A percentile compares a stretch with the other conserved stretches of the same genome.
These are phyloP conservation scores for Tremellales sp. DNA, from an alignment of 1,284 basidiomycete species.

Conservation along the genomic window DNA sequence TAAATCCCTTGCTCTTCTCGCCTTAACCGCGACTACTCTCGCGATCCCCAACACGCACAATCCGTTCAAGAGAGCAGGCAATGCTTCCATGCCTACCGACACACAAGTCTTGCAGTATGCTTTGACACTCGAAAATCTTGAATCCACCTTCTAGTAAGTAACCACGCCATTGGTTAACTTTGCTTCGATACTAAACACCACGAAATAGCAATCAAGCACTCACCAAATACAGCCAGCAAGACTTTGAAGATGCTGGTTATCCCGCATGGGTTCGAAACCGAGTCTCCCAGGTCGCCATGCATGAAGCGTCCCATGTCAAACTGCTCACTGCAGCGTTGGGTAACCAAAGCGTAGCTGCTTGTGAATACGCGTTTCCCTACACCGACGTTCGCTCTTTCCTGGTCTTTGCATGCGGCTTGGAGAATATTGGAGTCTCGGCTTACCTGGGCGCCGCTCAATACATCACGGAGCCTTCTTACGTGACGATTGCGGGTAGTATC, in stretches of 20 bases:
- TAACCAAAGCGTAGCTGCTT: slow-evolving; percentile 49
- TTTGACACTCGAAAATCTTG: slow-evolving; percentile 66
- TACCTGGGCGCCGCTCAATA: slow-evolving; percentile 37
- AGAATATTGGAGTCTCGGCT: slow-evolving; percentile 65
- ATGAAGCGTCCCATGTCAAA: too few species aligned
- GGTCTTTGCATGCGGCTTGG: slow-evolving; percentile 53
- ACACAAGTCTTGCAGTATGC: slow-evolving; percentile 50
- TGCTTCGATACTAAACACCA: too few species aligned
- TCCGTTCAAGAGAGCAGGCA: too few species aligned
- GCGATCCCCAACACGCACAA: too few species aligned
- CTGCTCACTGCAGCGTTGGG: slow-evolving; percentile 55
- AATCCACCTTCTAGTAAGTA: slow-evolving; percentile 59
- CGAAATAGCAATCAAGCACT: too few species aligned
- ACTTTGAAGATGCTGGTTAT: too few species aligned
- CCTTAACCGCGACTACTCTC: too few species aligned
- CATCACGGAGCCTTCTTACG: slow-evolving; percentile 36
- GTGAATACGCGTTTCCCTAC: slow-evolving; percentile 10
- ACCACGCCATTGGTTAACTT: too few species aligned
- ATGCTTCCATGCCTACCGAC: slow-evolving; percentile 22
- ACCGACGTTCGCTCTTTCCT: slow-evolving; percentile 55
- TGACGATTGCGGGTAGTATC: slow-evolving; percentile 65
- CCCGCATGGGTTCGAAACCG: too few species aligned
- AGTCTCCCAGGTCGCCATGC: too few species aligned
- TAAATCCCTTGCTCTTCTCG: too few species aligned
- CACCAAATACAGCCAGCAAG: too few species aligned